These are phyloP conservation scores for Thermothelomyces thermophilus DNA, from an alignment of 2,329 filamentous ascomycete species.

Conservation along the genomic window DNA sequence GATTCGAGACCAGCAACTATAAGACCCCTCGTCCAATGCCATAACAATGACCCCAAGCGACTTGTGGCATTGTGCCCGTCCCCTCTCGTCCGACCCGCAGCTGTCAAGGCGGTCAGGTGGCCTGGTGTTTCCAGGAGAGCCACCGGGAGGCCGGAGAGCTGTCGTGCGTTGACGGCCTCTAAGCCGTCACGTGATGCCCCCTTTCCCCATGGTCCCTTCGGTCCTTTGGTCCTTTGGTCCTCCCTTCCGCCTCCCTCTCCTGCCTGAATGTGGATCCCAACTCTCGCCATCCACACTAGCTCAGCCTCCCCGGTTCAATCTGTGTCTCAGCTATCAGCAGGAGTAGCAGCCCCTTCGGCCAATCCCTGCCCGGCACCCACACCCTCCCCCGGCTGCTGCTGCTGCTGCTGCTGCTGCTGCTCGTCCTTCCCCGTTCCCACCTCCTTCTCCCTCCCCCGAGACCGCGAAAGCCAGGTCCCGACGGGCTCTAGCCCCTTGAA, in stretches of 20 bases:
- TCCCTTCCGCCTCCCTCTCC: background rate
- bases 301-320: background rate
- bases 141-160: too few species aligned
- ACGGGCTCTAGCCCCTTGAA: conserved; percentile 36
- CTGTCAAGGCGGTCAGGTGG: conserved; percentile 28
- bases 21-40: background rate
- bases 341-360: background rate
- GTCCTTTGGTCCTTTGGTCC: too few species aligned
- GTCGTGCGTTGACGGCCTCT: background rate
- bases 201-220: background rate
- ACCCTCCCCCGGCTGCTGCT: too few species aligned
- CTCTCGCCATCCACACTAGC: background rate
- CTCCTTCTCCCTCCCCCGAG: background rate
- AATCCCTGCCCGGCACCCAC: too few species aligned
- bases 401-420: background rate
- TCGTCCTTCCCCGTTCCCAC: background rate
- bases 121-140: conserved; percentile 21
- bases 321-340: too few species aligned
- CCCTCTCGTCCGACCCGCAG: background rate
- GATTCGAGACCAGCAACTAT: too few species aligned
- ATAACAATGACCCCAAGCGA: background rate
- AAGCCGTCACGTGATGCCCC: conserved; percentile 21
- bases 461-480: conserved; percentile 40
- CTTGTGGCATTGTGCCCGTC: conserved; percentile 2
- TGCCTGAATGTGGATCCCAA: background rate